Evolutionary conservation across 2,329 filamentous ascomycete species (phyloP), one percentile per base, ranked within the genome.

Genomic region (Orbilia oligospora): DNA sequence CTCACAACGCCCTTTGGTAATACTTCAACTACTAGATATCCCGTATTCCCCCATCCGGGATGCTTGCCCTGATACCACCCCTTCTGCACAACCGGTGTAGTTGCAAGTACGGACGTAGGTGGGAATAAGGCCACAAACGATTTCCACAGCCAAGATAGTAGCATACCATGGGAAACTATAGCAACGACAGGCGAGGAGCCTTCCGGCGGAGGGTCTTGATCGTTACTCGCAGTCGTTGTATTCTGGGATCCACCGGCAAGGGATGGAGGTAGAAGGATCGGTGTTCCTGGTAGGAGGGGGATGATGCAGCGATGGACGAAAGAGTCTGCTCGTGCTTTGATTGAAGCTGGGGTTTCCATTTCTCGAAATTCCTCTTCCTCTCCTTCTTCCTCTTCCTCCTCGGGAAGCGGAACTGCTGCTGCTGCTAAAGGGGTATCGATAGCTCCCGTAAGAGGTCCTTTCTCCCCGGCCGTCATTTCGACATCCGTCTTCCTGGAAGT

Each of bases 91-190:
- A 79, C 75, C 1, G 75, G 75, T 10, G 85, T 84, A 16, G 69
- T 66, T 10, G 80, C 68, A 10, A 71, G 64, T 8, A 81, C 61
- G 36, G 72, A 82, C 1, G 53, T 64, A 0, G 81, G 70, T 6
- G 84, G 83, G 75, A 93, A 88, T 2, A 88, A 87, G 12, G 85
- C 84, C 6, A 91, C 85, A 14, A 97, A 83, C 12, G 87, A 86
- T 70, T 88, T 87, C 87, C 92, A 91, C 0, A 97, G 84, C 36
- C 89, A 87, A 1, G 89, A 89, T 1, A 97, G 87, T 48, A 97
- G 90, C 78, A 97, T 91, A 16, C 94, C 94, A 82, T 97, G 94
- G 1, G 94, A 91, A 2, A 97, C 91, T 14, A 97, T 85, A 0
- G 90, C 90, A 12, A 93, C 85, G 1, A 86, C 85, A 5, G 83